Base-by-base conservation (phyloP, 192 early-diverging fungal genomes). In the Phycomyces nitens region DNA sequence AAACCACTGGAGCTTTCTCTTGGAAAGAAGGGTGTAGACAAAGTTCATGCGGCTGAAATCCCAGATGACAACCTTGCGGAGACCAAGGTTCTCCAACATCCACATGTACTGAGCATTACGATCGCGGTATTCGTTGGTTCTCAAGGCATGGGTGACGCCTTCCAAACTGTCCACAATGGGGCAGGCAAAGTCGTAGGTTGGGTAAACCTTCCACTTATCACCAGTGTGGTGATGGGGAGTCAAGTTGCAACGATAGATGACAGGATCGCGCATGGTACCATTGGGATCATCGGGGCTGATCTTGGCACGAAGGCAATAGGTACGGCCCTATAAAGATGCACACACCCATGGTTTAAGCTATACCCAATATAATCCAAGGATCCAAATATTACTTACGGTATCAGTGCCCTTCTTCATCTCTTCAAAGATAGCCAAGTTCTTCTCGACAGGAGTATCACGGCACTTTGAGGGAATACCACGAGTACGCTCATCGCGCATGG, bases 71-170 rank as follows among this genome's bases (percentile, higher is more conserved):
- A 97, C 94, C 49, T 89, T 82, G 24, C 97, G 91, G 49, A 99
- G 77, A 8, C 84, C 83, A 39, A 97, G 83, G 24, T 88, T 82
- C 16, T 93, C 80, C 57, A 99, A 80, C 80, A 99, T 89, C 97
- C 97, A 99, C 58, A 91, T 78, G 80, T 96, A 99, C 66, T 96
- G 96, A 42, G 89, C 81, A 80, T 98, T 97, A 60, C 97, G 88
- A 73, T 99, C 97, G 43, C 93, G 86, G 85, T 99, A 99, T 82
- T 99, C 97, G 78, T 90, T 97, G 6, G 94, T 93, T 57, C 97
- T 84, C 59, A 99, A 84, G 23, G 97, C 97, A 58, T 99, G 97
- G 6, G 95, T 97, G 34, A 99, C 96, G 55, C 97, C 97, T 78
- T 99, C 97, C 43, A 95, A 54, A 38, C 88, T 86, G 72, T 99